Percentiles rank a stretch among this genome's conserved stretches.
These are phyloP conservation scores for Colletotrichum tofieldiae DNA, from an alignment of 2,329 filamentous ascomycete genomes.

Conservation along the genomic window DNA sequence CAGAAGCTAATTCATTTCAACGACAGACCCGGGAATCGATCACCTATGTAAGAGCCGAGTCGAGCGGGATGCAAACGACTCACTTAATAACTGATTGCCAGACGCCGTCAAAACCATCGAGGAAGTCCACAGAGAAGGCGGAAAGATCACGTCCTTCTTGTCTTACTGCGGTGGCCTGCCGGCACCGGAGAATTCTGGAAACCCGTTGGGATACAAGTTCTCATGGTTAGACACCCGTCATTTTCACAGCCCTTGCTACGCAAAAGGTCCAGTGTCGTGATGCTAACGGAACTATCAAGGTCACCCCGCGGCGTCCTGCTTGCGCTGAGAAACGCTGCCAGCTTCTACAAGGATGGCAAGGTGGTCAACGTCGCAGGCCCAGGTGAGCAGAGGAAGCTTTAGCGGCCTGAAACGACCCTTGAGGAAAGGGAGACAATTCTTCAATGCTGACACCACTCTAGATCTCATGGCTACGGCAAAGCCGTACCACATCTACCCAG, in stretches of 20 bases:
- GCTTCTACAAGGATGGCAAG: slow-evolving; percentile 26
- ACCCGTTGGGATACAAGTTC: slow-evolving; percentile 17
- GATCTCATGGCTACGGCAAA: slow-evolving; percentile 34
- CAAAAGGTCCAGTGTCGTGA: background rate
- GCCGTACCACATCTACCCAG: slow-evolving; percentile 36
- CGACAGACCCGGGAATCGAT: slow-evolving; percentile 78
- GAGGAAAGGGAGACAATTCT: background rate
- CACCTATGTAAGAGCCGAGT: slow-evolving; percentile 62
- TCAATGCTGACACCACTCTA: background rate
- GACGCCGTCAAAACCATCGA: slow-evolving; percentile 92
- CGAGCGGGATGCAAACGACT: slow-evolving; percentile 56
- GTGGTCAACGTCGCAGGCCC: slow-evolving; percentile 24
- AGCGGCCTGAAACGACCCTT: background rate
- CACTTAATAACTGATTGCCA: slow-evolving; percentile 55
- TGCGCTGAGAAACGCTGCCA: slow-evolving; percentile 15
- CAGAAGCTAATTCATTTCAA: background rate
- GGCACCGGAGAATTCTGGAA: slow-evolving; percentile 56
- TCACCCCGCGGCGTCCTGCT: slow-evolving; percentile 8
- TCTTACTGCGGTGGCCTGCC: slow-evolving; percentile 89
- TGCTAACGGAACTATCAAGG: background rate
- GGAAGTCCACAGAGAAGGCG: slow-evolving; percentile 86
- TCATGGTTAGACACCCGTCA: background rate
- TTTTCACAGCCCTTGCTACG: background rate
- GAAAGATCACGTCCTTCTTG: slow-evolving; percentile 86
- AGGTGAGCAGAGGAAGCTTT: background rate